Base-by-base conservation (phyloP, 768 basidiomycete species). In the Sarcodon sp. region DNA sequence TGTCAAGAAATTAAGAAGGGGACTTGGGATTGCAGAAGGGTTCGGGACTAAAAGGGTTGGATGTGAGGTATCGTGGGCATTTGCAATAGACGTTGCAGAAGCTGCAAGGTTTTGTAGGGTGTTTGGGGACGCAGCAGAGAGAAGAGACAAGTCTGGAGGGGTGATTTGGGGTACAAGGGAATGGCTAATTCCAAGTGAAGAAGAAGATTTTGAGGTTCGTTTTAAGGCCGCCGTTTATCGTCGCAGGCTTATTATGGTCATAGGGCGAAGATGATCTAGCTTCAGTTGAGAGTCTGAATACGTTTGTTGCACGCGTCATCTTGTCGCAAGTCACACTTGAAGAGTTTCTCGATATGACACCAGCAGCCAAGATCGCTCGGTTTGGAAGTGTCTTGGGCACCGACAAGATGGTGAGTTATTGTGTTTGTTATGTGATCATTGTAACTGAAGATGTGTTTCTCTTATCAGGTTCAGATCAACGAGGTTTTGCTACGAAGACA, bases 231-330 rank as follows among this genome's bases (percentile, higher is more conserved):
- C 18, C 49, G 49, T 21, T 43, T 35, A 33, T 15, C 34, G 21
- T 27, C 36, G 9, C 10, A n/a, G 5, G 6, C 32, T 51, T 35
- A 31, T 50, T 44, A 50, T 44, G 7, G 47, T 46, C 34, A 18
- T 57, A 86, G 83, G 76, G 78, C 34, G 85, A 87, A 52, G 64
- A 66, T 27, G 70, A 76, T 53, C 64, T 89, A 44, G 72, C 76
- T 0, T 57, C 61, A 1, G 66, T 76, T 7, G 63, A 68, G 5
- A 80, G 82, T 12, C 79, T 88, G 76, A 88, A 88, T 50, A 62
- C 67, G 6, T 84, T 86, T 57, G 77, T 78, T 1, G 78, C 86
- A 6, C 70, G 74, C n/a, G 62, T 80, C 3, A 71, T 88, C 49
- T 63, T 87, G 2, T 76, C 69, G 46, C 71, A 77, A 49, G 66